Evolutionary conservation across 768 basidiomycete species (phyloP), one percentile per base, ranked within the genome.

Genomic region (Rhizopogon vinicolor): DNA sequence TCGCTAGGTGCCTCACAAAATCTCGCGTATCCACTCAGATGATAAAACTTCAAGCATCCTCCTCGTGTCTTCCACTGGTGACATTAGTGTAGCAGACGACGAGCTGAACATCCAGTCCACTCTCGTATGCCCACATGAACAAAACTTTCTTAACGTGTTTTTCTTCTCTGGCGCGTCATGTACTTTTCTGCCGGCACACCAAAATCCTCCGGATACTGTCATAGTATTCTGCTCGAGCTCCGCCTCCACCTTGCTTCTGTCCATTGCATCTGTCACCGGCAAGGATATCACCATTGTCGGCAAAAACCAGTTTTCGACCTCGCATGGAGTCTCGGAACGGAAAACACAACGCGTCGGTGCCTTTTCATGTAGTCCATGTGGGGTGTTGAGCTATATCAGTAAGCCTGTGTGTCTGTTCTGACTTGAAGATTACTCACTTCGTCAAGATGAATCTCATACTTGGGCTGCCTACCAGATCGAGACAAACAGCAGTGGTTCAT

Each of bases 301-400:
- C 33, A 16, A 37, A 49, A 22, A 9, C 35, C 48, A 49, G 19
- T 9, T 37, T 49, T 25, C 48, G 31, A 49, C 16, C 18, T 35
- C 31, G 7, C 46, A 53, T 42, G 33, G 52, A 55, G 22, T 46
- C 44, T 31, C 42, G 18, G 4, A 35, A 42, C 22, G 13, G 9
- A 2, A 8, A 56, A 10, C 3, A 43, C 13, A 22, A 29, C 40
- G 49, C 65, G 33, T 31, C 31, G 7, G 55, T 2, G 48, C 62
- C 31, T 28, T 69, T 13, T 63, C 65, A 42, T 70, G 66, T 51
- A 83, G 80, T 58, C 40, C 68, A 0, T 74, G 77, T 5, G 84
- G 84, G 18, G 69, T 71, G 60, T 55, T 85, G 43, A 80, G 74
- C 56, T 62, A 83, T 33, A 63, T 85, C n/a, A 66, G 84, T 83